Percentiles rank a stretch among this genome's conserved stretches.
phyloP scores from a whole-genome alignment of 2,329 filamentous ascomycete genomes.

The Rhynchosporium graminicola region DNA sequence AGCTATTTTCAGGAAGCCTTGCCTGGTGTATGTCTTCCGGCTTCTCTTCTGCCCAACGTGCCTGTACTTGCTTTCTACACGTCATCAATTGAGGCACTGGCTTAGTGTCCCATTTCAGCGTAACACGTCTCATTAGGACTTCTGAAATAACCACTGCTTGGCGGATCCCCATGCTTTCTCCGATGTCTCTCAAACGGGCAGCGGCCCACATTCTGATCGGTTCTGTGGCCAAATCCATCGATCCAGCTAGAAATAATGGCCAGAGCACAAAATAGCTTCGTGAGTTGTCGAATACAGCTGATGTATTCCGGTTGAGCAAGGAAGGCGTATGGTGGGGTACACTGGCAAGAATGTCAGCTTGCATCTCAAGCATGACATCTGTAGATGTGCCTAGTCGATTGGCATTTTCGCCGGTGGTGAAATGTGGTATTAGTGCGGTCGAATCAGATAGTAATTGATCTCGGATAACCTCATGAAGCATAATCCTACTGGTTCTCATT shows the following conservation, averaged over 20 bases:
- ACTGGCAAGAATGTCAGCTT: constrained; percentile 34
- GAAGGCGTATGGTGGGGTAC: constrained; percentile 32
- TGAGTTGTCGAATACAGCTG: constrained; percentile 22
- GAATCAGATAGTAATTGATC: constrained; percentile 25
- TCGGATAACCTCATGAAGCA: constrained; percentile 34
- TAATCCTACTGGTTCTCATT: constrained; percentile 32
- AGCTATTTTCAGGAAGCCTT: background rate
- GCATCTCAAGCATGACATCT: constrained; percentile 26
- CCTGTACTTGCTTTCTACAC: background rate
- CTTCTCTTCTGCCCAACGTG: background rate
- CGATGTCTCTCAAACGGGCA: constrained; percentile 26
- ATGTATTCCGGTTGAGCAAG: background rate
- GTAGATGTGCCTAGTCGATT: constrained; percentile 20
- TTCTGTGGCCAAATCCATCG: constrained; percentile 31
- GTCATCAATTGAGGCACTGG: background rate
- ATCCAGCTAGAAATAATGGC: constrained; percentile 33
- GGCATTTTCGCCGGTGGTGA: constrained; percentile 23
- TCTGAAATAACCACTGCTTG: constrained; percentile 33
- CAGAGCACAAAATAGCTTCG: constrained; percentile 33
- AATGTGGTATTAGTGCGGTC: constrained; percentile 13
- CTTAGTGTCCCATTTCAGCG: background rate
- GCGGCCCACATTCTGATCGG: constrained; percentile 30
- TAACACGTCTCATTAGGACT: background rate
- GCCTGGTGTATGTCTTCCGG: background rate
- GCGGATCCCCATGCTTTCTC: constrained; percentile 26